Evolutionary conservation across 2,329 filamentous ascomycete species (phyloP).

Genomic region (Fusarium avenaceum): DNA sequence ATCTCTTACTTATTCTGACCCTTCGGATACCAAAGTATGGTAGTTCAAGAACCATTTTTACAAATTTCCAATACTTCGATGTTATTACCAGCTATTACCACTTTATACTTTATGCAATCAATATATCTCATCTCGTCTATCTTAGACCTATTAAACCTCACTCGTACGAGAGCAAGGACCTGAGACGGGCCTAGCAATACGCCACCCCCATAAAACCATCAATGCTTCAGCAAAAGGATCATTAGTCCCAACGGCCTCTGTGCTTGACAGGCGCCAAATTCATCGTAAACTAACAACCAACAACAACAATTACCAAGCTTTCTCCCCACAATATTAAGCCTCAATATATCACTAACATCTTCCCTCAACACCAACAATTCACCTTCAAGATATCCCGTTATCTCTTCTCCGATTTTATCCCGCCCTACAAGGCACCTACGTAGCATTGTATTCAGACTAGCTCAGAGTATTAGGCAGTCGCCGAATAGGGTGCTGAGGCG

Average conservation of each 20-base stretch:
- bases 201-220: conserved; percentile 21
- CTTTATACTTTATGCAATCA: neutral
- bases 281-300: neutral
- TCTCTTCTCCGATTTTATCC: conserved; percentile 9
- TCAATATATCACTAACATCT: neutral
- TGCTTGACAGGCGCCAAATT: conserved; percentile 11
- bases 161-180: conserved; percentile 18
- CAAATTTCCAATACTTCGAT: too few species aligned
- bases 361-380: neutral
- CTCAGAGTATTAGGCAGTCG: neutral
- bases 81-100: too few species aligned
- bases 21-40: too few species aligned
- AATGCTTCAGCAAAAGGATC: conserved; percentile 18
- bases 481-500: conserved; percentile 15
- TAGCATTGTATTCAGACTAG: neutral
- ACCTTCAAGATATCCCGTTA: conserved; percentile 5
- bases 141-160: neutral
- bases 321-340: conserved; percentile 9
- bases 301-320: neutral
- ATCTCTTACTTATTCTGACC: too few species aligned
- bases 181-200: conserved; percentile 5
- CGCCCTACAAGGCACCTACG: conserved; percentile 8
- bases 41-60: too few species aligned
- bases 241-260: conserved; percentile 18
- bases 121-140: conserved; percentile 7